Conservation (phyloP, 768 basidiomycete species). For the Dioszegia crocea region DNA sequence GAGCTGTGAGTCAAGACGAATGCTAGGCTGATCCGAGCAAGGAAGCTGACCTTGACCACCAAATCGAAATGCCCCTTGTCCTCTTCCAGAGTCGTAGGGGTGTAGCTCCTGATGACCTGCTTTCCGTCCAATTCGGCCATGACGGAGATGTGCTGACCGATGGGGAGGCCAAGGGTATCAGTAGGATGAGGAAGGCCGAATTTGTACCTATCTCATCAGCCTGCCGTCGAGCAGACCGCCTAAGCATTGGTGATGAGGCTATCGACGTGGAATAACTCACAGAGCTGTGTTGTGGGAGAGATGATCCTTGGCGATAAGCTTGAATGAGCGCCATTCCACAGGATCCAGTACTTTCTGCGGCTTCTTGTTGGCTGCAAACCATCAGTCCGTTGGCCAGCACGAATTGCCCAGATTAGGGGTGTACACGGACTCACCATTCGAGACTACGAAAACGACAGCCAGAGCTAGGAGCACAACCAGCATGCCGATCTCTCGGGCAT, state of each 20-base stretch:
- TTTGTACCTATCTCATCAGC: conserved; percentile 65
- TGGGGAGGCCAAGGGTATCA: conserved; percentile 84
- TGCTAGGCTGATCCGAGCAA: not conserved
- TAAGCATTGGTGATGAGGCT: not conserved
- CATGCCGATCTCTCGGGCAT: conserved; percentile 5
- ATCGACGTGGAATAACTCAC: too few relatives aligned
- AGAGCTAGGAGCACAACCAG: not conserved
- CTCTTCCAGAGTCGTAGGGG: conserved; percentile 89
- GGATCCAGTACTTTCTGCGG: conserved; percentile 36
- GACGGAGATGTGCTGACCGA: conserved; percentile 93
- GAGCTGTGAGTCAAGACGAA: not conserved
- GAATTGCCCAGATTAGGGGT: not conserved
- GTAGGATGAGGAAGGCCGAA: conserved; percentile 72
- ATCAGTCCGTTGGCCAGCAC: not conserved
- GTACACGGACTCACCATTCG: not conserved
- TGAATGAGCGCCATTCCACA: conserved; percentile 70
- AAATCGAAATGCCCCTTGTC: conserved; percentile 92
- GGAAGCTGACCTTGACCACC: conserved; percentile 74
- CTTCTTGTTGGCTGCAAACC: not conserved
- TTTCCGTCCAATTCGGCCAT: conserved; percentile 88
- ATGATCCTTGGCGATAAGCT: conserved; percentile 71
- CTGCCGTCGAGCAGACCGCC: not conserved
- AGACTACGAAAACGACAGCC: not conserved
- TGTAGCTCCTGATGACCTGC: conserved; percentile 84
- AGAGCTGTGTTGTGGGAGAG: conserved; percentile 95